Conservation (phyloP, 768 basidiomycete genomes). For the Rhizopogon vesiculosus region DNA sequence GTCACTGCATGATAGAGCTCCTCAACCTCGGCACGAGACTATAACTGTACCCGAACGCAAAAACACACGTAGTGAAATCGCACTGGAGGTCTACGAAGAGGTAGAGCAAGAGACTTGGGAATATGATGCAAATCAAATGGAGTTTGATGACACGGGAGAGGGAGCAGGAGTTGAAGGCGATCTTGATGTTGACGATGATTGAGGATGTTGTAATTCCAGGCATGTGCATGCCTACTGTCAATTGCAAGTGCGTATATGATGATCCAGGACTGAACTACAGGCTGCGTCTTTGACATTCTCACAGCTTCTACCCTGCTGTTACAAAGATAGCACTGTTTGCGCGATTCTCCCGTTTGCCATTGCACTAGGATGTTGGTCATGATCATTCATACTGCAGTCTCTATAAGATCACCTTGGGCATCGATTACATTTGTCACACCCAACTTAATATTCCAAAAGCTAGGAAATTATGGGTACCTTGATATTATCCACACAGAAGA, state of each 20-base stretch:
- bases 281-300: neutral
- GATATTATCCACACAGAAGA: neutral
- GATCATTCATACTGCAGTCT: no score
- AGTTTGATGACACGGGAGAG: constrained; percentile 64
- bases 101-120: constrained; percentile 24
- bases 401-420: no score
- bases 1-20: constrained; percentile 21
- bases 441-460: neutral
- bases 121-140: constrained; percentile 42
- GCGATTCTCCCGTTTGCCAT: neutral
- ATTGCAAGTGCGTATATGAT: neutral
- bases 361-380: no score
- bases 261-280: neutral
- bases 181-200: constrained; percentile 63
- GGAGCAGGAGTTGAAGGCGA: constrained; percentile 68
- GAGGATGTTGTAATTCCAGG: neutral
- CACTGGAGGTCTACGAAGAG: constrained; percentile 13
- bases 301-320: neutral
- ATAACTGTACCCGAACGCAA: neutral
- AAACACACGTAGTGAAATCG: neutral
- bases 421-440: no score
- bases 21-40: neutral
- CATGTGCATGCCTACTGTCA: neutral
- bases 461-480: neutral
- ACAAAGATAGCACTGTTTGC: neutral